Percentiles rank a stretch among this genome's conserved stretches.
phyloP scores from a whole-genome alignment of 768 basidiomycete species.

The Collybia sordida region DNA sequence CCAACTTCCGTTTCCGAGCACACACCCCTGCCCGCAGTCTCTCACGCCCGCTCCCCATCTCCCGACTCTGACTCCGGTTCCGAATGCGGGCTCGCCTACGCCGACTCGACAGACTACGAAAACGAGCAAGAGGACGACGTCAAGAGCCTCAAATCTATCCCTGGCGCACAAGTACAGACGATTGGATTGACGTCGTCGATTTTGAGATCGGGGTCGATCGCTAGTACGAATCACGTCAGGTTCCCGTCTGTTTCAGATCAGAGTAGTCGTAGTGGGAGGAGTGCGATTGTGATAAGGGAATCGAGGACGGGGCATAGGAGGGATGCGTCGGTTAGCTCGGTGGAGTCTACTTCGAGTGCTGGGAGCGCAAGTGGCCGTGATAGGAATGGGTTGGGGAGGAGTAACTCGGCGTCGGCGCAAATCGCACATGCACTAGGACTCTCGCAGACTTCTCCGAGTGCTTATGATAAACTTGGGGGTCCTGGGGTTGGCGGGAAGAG shows the following conservation, averaged over 20 bases:
- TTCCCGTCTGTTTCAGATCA: slow-evolving; percentile 16
- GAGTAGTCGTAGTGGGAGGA: slow-evolving; percentile 4
- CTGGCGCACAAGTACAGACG: slow-evolving; percentile 20
- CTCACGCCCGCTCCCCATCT: slow-evolving; percentile 15
- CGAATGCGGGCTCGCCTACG: slow-evolving; percentile 49
- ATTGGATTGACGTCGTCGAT: slow-evolving; percentile 19
- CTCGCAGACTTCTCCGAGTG: slow-evolving; percentile 37
- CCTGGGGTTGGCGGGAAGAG: slow-evolving; percentile 30
- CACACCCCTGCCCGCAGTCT: too few species aligned
- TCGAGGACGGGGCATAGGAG: slow-evolving; percentile 4
- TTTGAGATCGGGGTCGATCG: slow-evolving; percentile 23
- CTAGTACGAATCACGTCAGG: slow-evolving; percentile 17
- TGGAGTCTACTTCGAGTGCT: background rate
- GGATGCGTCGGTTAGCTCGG: slow-evolving; percentile 9
- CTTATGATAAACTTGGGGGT: slow-evolving; percentile 37
- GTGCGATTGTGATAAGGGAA: slow-evolving; percentile 3
- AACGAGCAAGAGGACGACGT: slow-evolving; percentile 26
- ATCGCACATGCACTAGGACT: slow-evolving; percentile 45
- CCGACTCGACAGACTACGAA: slow-evolving; percentile 46
- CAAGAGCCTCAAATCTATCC: slow-evolving; percentile 17
- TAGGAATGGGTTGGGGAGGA: slow-evolving; percentile 18
- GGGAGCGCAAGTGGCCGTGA: slow-evolving; percentile 1
- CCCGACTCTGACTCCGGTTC: slow-evolving; percentile 38
- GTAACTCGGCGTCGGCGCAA: slow-evolving; percentile 33
- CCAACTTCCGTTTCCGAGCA: too few species aligned